phyloP scores from a whole-genome alignment of 139 green algal species.

The Nannochloris sp. region DNA sequence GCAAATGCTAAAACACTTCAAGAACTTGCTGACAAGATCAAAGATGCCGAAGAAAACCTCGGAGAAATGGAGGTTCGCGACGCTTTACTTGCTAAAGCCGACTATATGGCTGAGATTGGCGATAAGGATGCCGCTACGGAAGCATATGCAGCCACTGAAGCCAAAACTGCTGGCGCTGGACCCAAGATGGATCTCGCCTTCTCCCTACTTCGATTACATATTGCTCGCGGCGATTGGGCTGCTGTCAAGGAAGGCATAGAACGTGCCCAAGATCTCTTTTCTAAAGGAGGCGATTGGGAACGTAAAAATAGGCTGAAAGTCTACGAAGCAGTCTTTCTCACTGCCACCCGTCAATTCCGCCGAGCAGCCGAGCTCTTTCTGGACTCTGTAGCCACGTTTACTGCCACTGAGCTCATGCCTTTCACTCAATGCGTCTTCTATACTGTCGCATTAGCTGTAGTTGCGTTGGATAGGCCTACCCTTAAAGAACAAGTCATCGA shows the following conservation, averaged over 20 bases:
- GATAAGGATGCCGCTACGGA: slow-evolving; percentile 60
- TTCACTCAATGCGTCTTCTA: slow-evolving; percentile 90
- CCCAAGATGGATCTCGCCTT: slow-evolving; percentile 95
- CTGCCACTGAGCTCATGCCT: slow-evolving; percentile 84
- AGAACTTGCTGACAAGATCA: slow-evolving; percentile 66
- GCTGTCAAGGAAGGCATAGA: slow-evolving; percentile 63
- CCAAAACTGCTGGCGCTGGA: slow-evolving; percentile 82
- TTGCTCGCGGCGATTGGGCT: slow-evolving; percentile 72
- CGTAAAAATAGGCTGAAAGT: slow-evolving; percentile 99
- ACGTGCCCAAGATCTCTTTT: slow-evolving; percentile 63
- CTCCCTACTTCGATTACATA: slow-evolving; percentile 67
- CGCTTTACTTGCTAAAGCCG: slow-evolving; percentile 77
- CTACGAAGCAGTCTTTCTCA: slow-evolving; percentile 87
- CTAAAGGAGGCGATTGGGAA: slow-evolving; percentile 95
- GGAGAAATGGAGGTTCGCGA: slow-evolving; percentile 94
- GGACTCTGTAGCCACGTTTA: slow-evolving; percentile 95
- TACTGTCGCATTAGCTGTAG: slow-evolving; percentile 69
- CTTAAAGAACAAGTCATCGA: slow-evolving; percentile 78
- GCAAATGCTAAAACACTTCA: slow-evolving; percentile 45
- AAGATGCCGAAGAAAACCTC: slow-evolving; percentile 86
- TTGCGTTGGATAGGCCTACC: slow-evolving; percentile 57
- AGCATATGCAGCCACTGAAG: slow-evolving; percentile 66
- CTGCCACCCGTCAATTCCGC: slow-evolving; percentile 82
- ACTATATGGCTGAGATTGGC: slow-evolving; percentile 73
- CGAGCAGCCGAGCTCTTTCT: slow-evolving; percentile 82